Percentiles rank a stretch among this genome's conserved stretches.
Evolutionary conservation across 1,284 basidiomycete genomes (phyloP).

Genomic region (Ceratobasidium sp.): DNA sequence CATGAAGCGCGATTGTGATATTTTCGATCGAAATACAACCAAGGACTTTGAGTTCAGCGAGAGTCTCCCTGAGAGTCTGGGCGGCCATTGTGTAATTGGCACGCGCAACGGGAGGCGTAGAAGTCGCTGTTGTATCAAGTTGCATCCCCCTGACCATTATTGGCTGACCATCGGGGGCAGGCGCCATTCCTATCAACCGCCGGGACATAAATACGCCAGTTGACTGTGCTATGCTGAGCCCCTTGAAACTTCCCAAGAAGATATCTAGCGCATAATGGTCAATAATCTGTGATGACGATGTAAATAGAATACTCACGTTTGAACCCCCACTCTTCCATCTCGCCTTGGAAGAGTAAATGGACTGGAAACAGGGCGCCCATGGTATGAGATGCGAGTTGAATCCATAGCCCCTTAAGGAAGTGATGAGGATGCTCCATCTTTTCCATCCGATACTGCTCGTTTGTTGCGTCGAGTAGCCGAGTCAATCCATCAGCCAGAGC

Average conservation of each 20-base stretch:
- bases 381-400: background rate
- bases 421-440: background rate
- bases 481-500: background rate
- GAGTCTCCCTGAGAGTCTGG: background rate
- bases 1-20: constrained; percentile 5
- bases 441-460: constrained; percentile 6
- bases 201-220: background rate
- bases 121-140: background rate
- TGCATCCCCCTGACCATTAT: background rate
- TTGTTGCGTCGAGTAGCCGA: background rate
- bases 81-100: constrained; percentile 1
- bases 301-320: background rate
- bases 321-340: constrained; percentile 20
- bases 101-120: background rate
- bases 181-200: background rate
- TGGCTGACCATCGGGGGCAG: background rate
- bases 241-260: background rate
- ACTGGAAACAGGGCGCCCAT: background rate
- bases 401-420: background rate
- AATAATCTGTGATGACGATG: background rate
- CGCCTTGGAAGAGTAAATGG: background rate
- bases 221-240: background rate
- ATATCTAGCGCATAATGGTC: background rate
- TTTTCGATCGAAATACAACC: background rate
- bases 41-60: background rate